phyloP scores from a whole-genome alignment of 176 grass and related monocot species.

The Lolium multiflorum region DNA sequence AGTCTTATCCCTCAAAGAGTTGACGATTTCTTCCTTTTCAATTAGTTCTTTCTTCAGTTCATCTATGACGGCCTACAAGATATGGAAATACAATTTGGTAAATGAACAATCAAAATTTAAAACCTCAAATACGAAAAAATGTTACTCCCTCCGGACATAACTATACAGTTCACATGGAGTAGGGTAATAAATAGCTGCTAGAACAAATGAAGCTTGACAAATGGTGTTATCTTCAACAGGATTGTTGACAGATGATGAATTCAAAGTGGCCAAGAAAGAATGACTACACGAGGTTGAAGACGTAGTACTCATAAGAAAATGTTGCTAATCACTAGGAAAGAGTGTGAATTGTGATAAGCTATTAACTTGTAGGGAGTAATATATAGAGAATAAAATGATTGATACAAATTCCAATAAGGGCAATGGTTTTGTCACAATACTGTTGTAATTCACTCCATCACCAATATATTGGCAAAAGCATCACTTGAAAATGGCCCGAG shows the following conservation, averaged over 20 bases:
- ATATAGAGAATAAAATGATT: neutral
- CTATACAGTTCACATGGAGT: neutral
- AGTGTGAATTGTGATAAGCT: neutral
- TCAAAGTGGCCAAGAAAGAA: neutral
- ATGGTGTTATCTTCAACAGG: conserved; percentile 1
- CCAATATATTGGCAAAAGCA: neutral
- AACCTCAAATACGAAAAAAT: neutral
- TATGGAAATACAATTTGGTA: neutral
- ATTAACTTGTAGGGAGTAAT: neutral
- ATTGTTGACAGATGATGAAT: neutral
- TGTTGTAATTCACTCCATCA: neutral
- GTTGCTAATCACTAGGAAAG: conserved; percentile 13
- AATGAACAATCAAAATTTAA: conserved; percentile 20
- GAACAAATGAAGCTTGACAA: conserved; percentile 20
- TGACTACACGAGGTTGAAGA: neutral
- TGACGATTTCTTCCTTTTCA: conserved; percentile 60
- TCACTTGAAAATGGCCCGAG: conserved; percentile 12
- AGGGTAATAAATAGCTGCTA: neutral
- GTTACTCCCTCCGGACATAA: no score
- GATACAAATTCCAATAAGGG: neutral
- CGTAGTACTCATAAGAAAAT: neutral
- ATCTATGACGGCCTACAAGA: conserved; percentile 65
- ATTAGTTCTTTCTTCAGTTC: conserved; percentile 61
- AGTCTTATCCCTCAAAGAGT: conserved; percentile 68
- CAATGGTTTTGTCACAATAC: neutral